Evolutionary conservation across 345 rosid species (phyloP).

Genomic region (Leavenworthia alabamica): DNA sequence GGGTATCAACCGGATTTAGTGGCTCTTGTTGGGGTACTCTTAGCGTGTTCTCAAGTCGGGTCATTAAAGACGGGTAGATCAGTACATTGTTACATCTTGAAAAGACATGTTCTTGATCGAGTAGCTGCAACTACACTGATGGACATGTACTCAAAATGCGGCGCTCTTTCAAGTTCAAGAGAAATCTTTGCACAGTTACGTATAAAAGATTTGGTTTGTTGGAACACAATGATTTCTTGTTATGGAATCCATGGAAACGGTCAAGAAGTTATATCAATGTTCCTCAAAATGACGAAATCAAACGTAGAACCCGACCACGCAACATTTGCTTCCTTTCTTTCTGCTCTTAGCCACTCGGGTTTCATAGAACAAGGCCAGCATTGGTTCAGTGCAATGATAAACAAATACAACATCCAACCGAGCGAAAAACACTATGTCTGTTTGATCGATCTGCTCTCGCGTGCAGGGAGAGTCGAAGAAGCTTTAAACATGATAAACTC

Average conservation of each 20-base stretch:
- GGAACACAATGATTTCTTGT: conserved; percentile 66
- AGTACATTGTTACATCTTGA: conserved; percentile 46
- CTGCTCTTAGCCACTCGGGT: conserved; percentile 70
- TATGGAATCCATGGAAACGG: conserved; percentile 68
- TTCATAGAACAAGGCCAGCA: conserved; percentile 51
- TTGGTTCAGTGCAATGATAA: conserved; percentile 50
- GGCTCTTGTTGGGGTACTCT: conserved; percentile 49
- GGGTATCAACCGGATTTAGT: conserved; percentile 48
- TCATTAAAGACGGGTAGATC: conserved; percentile 52
- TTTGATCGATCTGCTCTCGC: conserved; percentile 67
- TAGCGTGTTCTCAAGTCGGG: conserved; percentile 55
- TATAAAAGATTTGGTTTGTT: conserved; percentile 47
- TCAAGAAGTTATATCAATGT: conserved; percentile 50
- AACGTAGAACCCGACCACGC: conserved; percentile 48
- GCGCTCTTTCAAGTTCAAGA: conserved; percentile 40
- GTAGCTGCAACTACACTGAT: conserved; percentile 49
- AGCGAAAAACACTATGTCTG: conserved; percentile 60
- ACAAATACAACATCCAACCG: conserved; percentile 42
- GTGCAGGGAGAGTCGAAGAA: conserved; percentile 61
- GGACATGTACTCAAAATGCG: conserved; percentile 74
- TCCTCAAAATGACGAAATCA: conserved; percentile 44
- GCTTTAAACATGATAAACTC: conserved; percentile 50
- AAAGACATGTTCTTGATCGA: conserved; percentile 39
- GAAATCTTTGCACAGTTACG: conserved; percentile 41
- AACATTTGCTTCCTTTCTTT: conserved; percentile 66